Evolutionary conservation across 495 filamentous ascomycete species (phyloP).

Genomic region (Penicillium tannophilum): DNA sequence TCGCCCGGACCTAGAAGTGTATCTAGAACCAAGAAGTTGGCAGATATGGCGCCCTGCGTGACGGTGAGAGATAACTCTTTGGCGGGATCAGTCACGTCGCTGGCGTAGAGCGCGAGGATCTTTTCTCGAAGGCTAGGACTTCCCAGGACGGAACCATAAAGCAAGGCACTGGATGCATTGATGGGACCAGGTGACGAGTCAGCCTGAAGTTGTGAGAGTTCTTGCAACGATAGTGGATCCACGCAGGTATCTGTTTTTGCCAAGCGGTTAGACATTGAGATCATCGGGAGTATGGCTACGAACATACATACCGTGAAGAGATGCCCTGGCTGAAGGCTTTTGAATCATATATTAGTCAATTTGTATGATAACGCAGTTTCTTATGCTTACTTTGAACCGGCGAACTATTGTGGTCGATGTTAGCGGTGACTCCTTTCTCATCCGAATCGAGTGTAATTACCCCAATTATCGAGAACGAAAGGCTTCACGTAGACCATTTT

Average conservation of each 20-base stretch:
- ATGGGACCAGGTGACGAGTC: background rate
- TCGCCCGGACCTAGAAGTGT: slow-evolving; percentile 70
- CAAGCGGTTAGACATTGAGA: background rate
- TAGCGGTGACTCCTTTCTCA: background rate
- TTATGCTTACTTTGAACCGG: slow-evolving; percentile 12
- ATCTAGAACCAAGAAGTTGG: slow-evolving; percentile 74
- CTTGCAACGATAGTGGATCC: slow-evolving; percentile 13
- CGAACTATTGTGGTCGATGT: slow-evolving; percentile 8
- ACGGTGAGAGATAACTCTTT: slow-evolving; percentile 49
- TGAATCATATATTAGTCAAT: background rate
- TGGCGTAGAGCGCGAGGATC: slow-evolving; percentile 21
- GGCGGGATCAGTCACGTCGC: slow-evolving; percentile 37
- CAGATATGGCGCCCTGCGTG: slow-evolving; percentile 74
- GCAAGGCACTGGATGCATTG: background rate
- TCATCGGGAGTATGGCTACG: background rate
- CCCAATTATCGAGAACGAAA: slow-evolving; percentile 18
- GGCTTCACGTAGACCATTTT: slow-evolving; percentile 16
- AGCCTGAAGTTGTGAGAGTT: slow-evolving; percentile 3
- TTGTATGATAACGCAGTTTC: background rate
- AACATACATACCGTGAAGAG: slow-evolving; percentile 12
- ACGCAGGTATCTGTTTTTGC: slow-evolving; percentile 16
- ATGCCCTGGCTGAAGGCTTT: slow-evolving; percentile 1
- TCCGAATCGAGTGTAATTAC: background rate
- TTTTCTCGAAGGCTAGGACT: slow-evolving; percentile 4
- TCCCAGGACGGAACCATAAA: slow-evolving; percentile 10